Evolutionary conservation across 2,329 filamentous ascomycete genomes (phyloP), one percentile per base, ranked within the genome.

Genomic region (Diaporthe sp.): DNA sequence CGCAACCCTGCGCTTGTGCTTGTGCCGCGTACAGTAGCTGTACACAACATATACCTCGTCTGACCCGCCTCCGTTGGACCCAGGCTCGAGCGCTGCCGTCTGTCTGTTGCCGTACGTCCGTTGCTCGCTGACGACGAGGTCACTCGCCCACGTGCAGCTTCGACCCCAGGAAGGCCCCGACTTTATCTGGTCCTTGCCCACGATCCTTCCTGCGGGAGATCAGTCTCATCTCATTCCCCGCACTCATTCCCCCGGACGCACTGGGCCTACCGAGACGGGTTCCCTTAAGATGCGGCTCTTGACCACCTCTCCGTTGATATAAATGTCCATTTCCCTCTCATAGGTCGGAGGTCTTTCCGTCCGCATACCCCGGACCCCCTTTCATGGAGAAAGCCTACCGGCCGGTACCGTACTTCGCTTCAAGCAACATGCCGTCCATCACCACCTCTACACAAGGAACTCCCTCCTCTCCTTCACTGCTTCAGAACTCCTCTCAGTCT

Each of bases 401-500:
- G 73, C 74, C 72, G 72, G 74, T 73, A 73, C 72, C 68, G 37
- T 59, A 76, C 34, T 58, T 46, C 65, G 73, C 70, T 67, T 70
- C 70, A 39, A 76, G 80, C 79, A 81, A 80, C 81, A 82, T 84
- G 82, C 79, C 83, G 79, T 79, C 78, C 74, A 76, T 77, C 78
- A 78, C 80, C 77, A 73, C 55, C 28, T 61, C 69, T 51, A 58
- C 59, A 46, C 76, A 79, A 80, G 78, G 82, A 81, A 78, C 79
- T 79, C 79, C 78, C 77, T 79, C 79, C 76, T 78, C 78, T 80
- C 79, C 79, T 73, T 78, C 81, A 74, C 79, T 81, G 61, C 77
- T 80, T 73, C 80, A 78, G 74, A 82, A 85, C 78, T 81, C 82
- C 79, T 81, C 81, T 80, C 87, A 89, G 86, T 82, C 86, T 78